Conservation (phyloP, 1,284 basidiomycete species). For the Ustilago lituana region DNA sequence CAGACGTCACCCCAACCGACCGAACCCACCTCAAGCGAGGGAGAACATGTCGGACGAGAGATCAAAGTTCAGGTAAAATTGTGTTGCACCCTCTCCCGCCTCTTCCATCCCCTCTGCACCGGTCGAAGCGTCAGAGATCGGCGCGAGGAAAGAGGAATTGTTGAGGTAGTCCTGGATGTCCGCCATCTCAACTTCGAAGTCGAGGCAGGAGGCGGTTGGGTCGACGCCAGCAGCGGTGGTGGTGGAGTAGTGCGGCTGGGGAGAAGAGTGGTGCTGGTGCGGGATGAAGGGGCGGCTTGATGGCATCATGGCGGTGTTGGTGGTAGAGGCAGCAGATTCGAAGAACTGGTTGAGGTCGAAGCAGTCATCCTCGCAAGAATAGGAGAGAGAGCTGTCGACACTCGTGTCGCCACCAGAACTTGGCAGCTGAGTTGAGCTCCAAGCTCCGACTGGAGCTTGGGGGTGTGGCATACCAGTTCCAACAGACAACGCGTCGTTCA, state of each 20-base stretch:
- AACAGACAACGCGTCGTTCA: neutral
- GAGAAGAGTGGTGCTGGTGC: slow-evolving; percentile 4
- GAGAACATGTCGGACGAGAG: slow-evolving; percentile 11
- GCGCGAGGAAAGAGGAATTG: too few species aligned
- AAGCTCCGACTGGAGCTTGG: too few species aligned
- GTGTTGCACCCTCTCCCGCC: neutral
- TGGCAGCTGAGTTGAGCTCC: neutral
- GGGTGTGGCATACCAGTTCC: too few species aligned
- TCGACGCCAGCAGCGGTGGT: neutral
- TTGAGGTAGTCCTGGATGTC: slow-evolving; percentile 20
- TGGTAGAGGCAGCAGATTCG: neutral
- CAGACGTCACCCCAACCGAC: neutral
- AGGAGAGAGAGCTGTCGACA: neutral
- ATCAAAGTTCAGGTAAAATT: slow-evolving; percentile 33
- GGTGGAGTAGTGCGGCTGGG: neutral
- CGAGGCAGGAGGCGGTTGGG: neutral
- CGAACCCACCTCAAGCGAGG: too few species aligned
- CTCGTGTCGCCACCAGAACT: neutral
- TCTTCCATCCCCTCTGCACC: neutral
- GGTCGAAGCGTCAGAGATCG: too few species aligned
- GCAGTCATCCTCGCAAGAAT: neutral
- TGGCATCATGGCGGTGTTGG: neutral
- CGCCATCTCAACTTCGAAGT: slow-evolving; percentile 17
- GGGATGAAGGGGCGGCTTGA: neutral
- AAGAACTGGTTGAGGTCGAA: slow-evolving; percentile 21